Base-by-base conservation (phyloP, 371 early-diverging fungal species). In the Cokeromyces recurvatus region DNA sequence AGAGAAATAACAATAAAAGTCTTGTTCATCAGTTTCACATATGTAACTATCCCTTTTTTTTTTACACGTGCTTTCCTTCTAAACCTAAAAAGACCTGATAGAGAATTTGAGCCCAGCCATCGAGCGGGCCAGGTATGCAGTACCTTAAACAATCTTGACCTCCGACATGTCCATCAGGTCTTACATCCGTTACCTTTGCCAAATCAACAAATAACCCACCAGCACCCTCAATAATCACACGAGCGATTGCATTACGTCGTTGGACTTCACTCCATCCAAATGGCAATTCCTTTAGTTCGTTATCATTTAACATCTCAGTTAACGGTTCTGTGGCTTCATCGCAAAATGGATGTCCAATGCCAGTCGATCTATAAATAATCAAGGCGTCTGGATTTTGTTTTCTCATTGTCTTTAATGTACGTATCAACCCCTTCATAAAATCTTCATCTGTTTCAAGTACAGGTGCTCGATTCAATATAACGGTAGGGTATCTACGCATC, bases 121-220 rank as follows among this genome's bases (percentile, higher is more conserved):
- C 81, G 21, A 74, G 24, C 1, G 83, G 83, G 11, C 83, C 83
- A 2, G 83, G 83, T 7, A 81, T 78, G 55, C 81, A 82, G 52
- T 78, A 82, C 32, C 83, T 59, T 14, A 76, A 36, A 46, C 83
- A 82, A 47, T 82, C 83, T 20, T 74, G 79, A 8, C 74, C 72
- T n/a, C 78, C 83, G 38, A 82, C 58, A 46, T 81, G 79, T 6
- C 79, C 83, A 64, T 82, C 83, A 0, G 78, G 75, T 32, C 83
- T 48, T 19, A 64, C 22, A 29, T 76, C 75, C 27, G 71, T 67
- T 62, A 79, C 48, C 12, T 66, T 62, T 16, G 71, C 82, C 15
- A 80, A 51, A 51, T 82, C 79, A 25, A 80, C 43, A 56, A 56
- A 82, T 5, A 82, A 60, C 1, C 83, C 83, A 0, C 83, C 83